Base-by-base conservation (phyloP, 768 basidiomycete genomes). In the Coprinopsis marcescibilis region DNA sequence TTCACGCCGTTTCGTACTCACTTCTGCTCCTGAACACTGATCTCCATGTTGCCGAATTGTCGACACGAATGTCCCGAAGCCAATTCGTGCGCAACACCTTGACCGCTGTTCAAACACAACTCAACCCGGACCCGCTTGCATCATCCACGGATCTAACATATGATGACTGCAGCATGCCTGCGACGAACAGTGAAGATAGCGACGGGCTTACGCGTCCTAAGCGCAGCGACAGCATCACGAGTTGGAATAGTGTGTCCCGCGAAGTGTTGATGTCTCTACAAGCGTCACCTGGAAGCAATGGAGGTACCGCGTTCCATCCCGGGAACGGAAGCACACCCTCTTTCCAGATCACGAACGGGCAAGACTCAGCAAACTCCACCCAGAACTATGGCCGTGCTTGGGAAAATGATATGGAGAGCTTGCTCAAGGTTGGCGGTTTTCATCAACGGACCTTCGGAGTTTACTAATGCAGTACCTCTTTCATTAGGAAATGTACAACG, bases 41-140 rank as follows among this genome's bases (percentile, higher is more conserved):
- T 63, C 76, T 99, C 26, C 95, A 99, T 63, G 85, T 99, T 42
- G 96, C 94, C 25, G 94, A 97, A 29, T 73, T 96, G 21, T 63
- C 80, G 14, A 80, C 76, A 2, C 84, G 89, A 51, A 99, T 98
- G 96, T 93, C 95, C 1, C 80, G 88, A 15, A 75, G 57, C 43
- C 93, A 97, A 58, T 99, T 98, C 63, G 83, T 98, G 5, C 79
- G 83, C 41, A 97, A 98, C 62, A 97, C 94, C 1, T 76, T 98
- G 62, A 68, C 78, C 3, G 85, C 90, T 1, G 86, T 99, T 46
- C 89, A 86, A 57, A 80, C 78, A 60, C 88, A 90, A 52, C 65
- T 84, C 27, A 80, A 82, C 49, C 76, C 85, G 3, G 67, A 66
- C 3, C 61, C 67, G 20, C 58, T 76, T 13, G 84, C 72, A 14